These are phyloP conservation scores for Colletotrichum simmondsii DNA, from an alignment of 2,329 filamentous ascomycete species.

Conservation along the genomic window DNA sequence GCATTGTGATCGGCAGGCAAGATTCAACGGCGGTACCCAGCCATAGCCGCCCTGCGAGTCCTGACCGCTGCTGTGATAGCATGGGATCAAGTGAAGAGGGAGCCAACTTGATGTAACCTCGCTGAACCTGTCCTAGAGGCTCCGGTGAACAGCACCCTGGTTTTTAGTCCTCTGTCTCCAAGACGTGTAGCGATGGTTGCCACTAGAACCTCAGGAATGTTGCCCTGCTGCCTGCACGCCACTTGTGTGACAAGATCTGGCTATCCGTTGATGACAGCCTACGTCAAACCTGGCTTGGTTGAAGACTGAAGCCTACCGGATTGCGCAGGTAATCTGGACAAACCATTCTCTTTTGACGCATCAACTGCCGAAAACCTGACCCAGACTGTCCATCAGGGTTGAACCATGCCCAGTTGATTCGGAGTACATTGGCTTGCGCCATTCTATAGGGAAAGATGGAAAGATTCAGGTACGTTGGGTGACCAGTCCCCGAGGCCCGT, in stretches of 20 bases:
- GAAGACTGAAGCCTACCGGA: neutral
- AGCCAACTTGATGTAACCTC: neutral
- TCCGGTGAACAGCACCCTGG: neutral
- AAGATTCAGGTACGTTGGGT: neutral
- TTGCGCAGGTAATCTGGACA: neutral
- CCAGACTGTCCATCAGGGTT: neutral
- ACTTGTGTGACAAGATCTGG: neutral
- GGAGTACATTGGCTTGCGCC: neutral
- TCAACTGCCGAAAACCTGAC: conserved; percentile 4
- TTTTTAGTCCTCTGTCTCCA: neutral
- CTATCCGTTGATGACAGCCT: neutral
- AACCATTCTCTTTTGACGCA: neutral
- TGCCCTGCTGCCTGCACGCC: too few species aligned
- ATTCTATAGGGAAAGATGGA: neutral
- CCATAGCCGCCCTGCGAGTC: neutral
- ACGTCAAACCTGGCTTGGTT: neutral
- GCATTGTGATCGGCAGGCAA: conserved; percentile 22
- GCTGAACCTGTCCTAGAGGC: neutral
- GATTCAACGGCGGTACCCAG: neutral
- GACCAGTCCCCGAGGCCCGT: neutral
- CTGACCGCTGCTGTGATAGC: neutral
- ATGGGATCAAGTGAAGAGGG: neutral
- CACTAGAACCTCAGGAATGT: neutral
- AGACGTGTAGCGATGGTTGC: neutral
- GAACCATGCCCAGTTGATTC: neutral